Conservation (phyloP, 2,329 filamentous ascomycete genomes). For the Cladosporium sphaerospermum region DNA sequence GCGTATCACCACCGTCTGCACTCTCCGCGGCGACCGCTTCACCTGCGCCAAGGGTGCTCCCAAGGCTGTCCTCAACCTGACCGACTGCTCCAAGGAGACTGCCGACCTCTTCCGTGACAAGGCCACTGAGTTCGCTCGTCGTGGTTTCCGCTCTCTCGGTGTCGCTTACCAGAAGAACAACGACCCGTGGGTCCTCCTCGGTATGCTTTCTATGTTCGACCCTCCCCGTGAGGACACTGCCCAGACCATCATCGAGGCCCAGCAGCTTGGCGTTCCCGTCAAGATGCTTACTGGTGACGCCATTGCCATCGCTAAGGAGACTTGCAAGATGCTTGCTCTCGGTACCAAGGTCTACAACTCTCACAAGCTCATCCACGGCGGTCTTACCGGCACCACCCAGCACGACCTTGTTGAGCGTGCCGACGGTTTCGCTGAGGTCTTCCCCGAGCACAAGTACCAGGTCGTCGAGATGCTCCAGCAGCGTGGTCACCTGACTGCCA, state of each 20-base stretch:
- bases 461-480: slow-evolving; percentile 71
- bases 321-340: slow-evolving; percentile 74
- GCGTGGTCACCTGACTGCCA: slow-evolving; percentile 65
- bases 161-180: slow-evolving; percentile 73
- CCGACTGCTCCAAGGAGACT: slow-evolving; percentile 60
- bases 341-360: slow-evolving; percentile 79
- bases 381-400: slow-evolving; percentile 65
- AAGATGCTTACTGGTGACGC: slow-evolving; percentile 81
- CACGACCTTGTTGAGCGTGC: slow-evolving; percentile 71
- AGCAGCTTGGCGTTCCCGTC: slow-evolving; percentile 68
- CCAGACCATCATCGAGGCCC: slow-evolving; percentile 70
- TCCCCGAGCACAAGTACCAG: slow-evolving; percentile 71
- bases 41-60: slow-evolving; percentile 72
- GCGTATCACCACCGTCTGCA: slow-evolving; percentile 66
- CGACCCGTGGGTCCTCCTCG: slow-evolving; percentile 65
- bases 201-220: slow-evolving; percentile 75
- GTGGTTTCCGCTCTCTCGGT: slow-evolving; percentile 75
- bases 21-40: slow-evolving; percentile 63
- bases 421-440: slow-evolving; percentile 68
- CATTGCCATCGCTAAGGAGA: slow-evolving; percentile 74
- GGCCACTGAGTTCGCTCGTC: slow-evolving; percentile 67
- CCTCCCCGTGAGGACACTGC: slow-evolving; percentile 73
- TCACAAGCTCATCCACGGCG: slow-evolving; percentile 68
- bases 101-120: slow-evolving; percentile 64
- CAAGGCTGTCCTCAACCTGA: slow-evolving; percentile 65